Evolutionary conservation across 2,329 filamentous ascomycete genomes (phyloP).

Genomic region (Ophiocordyceps camponoti-leonardi): DNA sequence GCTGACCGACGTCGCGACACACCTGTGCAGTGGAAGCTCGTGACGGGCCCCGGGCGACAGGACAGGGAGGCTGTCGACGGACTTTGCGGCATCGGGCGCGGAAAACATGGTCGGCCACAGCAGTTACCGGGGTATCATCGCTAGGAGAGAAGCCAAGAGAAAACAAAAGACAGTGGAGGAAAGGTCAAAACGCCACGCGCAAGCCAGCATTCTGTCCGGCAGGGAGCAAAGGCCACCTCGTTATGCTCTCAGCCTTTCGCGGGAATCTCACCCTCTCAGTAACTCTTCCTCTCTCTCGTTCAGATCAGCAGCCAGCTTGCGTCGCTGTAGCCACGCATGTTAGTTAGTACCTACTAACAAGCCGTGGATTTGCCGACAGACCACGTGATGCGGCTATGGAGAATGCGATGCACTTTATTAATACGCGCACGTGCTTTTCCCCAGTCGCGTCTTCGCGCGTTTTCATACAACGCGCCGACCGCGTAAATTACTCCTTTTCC

Average conservation of each 20-base stretch:
- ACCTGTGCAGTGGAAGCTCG: slow-evolving; percentile 46
- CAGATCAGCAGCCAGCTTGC: neutral
- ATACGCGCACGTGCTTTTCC: slow-evolving; percentile 5
- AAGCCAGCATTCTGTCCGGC: neutral
- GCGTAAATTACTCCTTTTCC: slow-evolving; percentile 5
- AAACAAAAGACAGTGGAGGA: neutral
- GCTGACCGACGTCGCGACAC: slow-evolving; percentile 3
- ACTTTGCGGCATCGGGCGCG: slow-evolving; percentile 41
- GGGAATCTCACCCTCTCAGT: neutral
- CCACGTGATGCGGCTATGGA: slow-evolving; percentile 7
- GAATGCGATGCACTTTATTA: slow-evolving; percentile 13
- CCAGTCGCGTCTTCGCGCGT: slow-evolving; percentile 2
- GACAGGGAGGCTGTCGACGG: slow-evolving; percentile 45
- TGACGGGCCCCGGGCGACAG: slow-evolving; percentile 29
- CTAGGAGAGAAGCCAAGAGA: slow-evolving; percentile 8
- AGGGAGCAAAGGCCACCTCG: neutral
- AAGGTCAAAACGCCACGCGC: neutral
- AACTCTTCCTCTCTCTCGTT: no score
- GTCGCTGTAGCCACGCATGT: slow-evolving; percentile 5
- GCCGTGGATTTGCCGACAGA: slow-evolving; percentile 5
- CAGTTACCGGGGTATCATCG: slow-evolving; percentile 33
- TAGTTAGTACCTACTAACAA: slow-evolving; percentile 2
- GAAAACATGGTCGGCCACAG: slow-evolving; percentile 36
- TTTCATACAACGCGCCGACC: slow-evolving; percentile 5
- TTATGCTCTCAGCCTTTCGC: neutral